A percentile compares a stretch with the other conserved stretches of the same genome.
Evolutionary conservation across 2,329 filamentous ascomycete genomes (phyloP).

Genomic region (Corinectria fuckeliana): DNA sequence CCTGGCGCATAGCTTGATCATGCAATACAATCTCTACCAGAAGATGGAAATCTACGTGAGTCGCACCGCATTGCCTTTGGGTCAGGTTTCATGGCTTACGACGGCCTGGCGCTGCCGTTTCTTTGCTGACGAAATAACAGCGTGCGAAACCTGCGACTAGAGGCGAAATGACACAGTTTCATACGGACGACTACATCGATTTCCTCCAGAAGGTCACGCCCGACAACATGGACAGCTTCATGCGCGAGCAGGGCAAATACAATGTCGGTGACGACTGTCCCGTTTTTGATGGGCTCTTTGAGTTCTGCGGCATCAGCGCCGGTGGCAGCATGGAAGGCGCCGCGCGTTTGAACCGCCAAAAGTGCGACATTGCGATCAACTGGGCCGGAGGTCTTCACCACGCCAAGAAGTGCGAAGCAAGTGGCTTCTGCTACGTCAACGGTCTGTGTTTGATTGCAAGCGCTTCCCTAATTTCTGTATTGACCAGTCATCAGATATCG

Average conservation of each 20-base stretch:
- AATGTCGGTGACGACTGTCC: conserved; percentile 97
- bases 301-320: conserved; percentile 94
- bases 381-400: conserved; percentile 98
- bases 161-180: conserved; percentile 92
- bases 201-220: conserved; percentile 95
- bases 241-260: conserved; percentile 90
- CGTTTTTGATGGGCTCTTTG: conserved; percentile 96
- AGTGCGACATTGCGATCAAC: conserved; percentile 97
- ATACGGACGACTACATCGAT: conserved; percentile 94
- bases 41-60: conserved; percentile 96
- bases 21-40: conserved; percentile 95
- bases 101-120: neutral
- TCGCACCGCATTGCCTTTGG: conserved; percentile 33
- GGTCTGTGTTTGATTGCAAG: conserved; percentile 58
- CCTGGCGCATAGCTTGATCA: conserved; percentile 91
- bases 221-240: conserved; percentile 96
- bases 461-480: neutral
- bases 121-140: conserved; percentile 53
- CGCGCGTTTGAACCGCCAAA: conserved; percentile 84
- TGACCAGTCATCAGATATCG: conserved; percentile 72
- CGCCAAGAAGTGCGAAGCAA: conserved; percentile 95
- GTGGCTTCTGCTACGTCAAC: conserved; percentile 98
- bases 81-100: neutral
- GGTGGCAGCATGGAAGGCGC: conserved; percentile 95
- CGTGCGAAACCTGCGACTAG: conserved; percentile 85